A percentile compares a stretch with the other conserved stretches of the same genome.
Evolutionary conservation across 306 rosid species (phyloP).

Genomic region (cucumber (Cucumis sativus)): DNA sequence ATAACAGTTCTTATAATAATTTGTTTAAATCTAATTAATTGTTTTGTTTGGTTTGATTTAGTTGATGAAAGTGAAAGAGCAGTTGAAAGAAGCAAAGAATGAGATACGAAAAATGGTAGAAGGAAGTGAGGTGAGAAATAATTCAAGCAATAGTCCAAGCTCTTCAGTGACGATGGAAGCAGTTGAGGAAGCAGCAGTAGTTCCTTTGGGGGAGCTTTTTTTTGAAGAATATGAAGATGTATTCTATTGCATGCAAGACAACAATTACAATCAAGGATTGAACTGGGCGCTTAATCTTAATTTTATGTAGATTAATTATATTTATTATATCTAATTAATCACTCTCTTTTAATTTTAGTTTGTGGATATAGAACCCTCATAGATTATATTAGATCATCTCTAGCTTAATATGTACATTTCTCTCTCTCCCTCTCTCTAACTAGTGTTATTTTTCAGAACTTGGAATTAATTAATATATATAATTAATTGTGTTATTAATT

Average conservation of each 20-base stretch:
- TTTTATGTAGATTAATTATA: slow-evolving; percentile 21
- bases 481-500: neutral
- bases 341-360: neutral
- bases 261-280: slow-evolving; percentile 30
- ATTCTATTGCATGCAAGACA: slow-evolving; percentile 29
- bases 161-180: slow-evolving; percentile 52
- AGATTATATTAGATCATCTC: slow-evolving; percentile 21
- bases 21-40: neutral
- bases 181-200: slow-evolving; percentile 34
- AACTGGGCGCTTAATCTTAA: slow-evolving; percentile 41
- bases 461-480: neutral
- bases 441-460: neutral
- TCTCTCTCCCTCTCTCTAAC: neutral
- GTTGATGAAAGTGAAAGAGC: slow-evolving; percentile 53
- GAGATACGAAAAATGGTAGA: slow-evolving; percentile 42
- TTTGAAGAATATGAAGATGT: slow-evolving; percentile 37
- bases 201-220: slow-evolving; percentile 43
- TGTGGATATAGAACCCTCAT: slow-evolving; percentile 38
- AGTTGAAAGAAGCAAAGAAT: slow-evolving; percentile 42
- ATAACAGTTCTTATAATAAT: no score
- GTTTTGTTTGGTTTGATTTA: neutral
- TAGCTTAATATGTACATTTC: neutral
- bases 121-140: slow-evolving; percentile 13
- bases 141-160: slow-evolving; percentile 35
- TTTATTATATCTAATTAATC: slow-evolving; percentile 3